Conservation (phyloP, 2,329 filamentous ascomycete species). For the Nakataea oryzae region DNA sequence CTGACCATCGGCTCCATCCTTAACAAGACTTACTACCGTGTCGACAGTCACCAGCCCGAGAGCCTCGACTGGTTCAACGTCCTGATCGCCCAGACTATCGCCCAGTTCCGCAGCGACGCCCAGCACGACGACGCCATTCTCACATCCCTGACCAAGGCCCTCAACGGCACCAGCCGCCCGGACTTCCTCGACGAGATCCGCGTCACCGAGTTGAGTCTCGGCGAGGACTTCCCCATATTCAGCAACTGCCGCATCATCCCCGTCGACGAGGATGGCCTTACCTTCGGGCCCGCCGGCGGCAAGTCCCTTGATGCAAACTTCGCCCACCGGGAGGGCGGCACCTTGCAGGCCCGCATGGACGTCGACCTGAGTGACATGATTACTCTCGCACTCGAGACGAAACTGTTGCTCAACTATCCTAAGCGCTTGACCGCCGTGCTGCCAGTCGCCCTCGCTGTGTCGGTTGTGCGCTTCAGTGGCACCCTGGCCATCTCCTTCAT, state of each 20-base stretch:
- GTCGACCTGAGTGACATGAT: constrained; percentile 95
- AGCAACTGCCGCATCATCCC: constrained; percentile 96
- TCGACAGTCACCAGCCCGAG: constrained; percentile 90
- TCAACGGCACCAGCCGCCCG: constrained; percentile 81
- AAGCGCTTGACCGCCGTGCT: constrained; percentile 81
- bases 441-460: constrained; percentile 84
- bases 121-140: constrained; percentile 87
- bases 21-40: constrained; percentile 95
- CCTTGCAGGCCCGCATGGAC: constrained; percentile 91
- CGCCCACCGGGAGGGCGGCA: constrained; percentile 49
- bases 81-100: constrained; percentile 89
- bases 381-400: constrained; percentile 89
- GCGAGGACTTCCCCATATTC: constrained; percentile 97
- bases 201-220: constrained; percentile 85
- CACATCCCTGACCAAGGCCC: constrained; percentile 67
- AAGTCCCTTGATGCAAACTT: constrained; percentile 40
- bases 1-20: constrained; percentile 91
- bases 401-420: constrained; percentile 87
- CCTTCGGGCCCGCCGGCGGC: constrained; percentile 30
- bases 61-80: constrained; percentile 99
- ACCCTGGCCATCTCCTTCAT: constrained; percentile 91
- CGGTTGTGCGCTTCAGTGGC: constrained; percentile 86
- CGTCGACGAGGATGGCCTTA: constrained; percentile 67
- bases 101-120: constrained; percentile 86
- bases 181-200: constrained; percentile 90